phyloP scores from a whole-genome alignment of 1,284 basidiomycete species.

The Takashimella koratensis region DNA sequence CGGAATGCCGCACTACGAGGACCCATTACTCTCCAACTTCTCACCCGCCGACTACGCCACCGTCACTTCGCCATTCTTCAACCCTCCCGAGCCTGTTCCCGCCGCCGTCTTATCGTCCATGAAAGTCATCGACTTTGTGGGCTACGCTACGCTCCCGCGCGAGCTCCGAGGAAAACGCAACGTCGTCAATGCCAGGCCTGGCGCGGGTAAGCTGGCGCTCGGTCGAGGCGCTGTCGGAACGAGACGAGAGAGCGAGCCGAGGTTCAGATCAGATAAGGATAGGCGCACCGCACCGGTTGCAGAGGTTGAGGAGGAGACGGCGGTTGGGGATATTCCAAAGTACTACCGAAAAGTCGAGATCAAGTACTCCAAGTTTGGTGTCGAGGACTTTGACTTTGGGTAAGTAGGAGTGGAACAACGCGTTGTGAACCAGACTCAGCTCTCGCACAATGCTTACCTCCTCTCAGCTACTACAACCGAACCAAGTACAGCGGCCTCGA shows the following conservation, averaged over 20 bases:
- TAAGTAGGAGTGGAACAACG: too few species aligned
- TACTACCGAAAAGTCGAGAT: slow-evolving; percentile 92
- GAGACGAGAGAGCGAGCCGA: slow-evolving; percentile 51
- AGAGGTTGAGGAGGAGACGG: slow-evolving; percentile 30
- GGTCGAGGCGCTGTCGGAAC: slow-evolving; percentile 17
- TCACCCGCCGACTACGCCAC: slow-evolving; percentile 45
- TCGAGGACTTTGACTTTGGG: slow-evolving; percentile 97
- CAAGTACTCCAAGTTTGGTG: slow-evolving; percentile 97
- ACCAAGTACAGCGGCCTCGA: slow-evolving; percentile 89
- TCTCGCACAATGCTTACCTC: slow-evolving; percentile 7
- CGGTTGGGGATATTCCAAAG: slow-evolving; percentile 61
- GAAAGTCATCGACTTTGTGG: slow-evolving; percentile 81
- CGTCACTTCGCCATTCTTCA: slow-evolving; percentile 52
- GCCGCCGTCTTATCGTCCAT: slow-evolving; percentile 69
- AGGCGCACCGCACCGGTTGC: slow-evolving; percentile 5
- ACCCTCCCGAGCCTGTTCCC: slow-evolving; percentile 66
- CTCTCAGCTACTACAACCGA: slow-evolving; percentile 77
- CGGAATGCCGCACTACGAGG: slow-evolving; percentile 83
- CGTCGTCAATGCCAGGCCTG: slow-evolving; percentile 52
- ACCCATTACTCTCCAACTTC: slow-evolving; percentile 76
- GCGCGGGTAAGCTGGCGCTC: slow-evolving; percentile 37
- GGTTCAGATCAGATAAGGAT: slow-evolving; percentile 80
- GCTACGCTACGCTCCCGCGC: slow-evolving; percentile 78
- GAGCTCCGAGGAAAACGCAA: slow-evolving; percentile 81
- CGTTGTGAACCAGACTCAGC: too few species aligned